Base-by-base conservation (phyloP, 352 stramenopile genomes). In the Phytopythium cucurbitacearum region DNA sequence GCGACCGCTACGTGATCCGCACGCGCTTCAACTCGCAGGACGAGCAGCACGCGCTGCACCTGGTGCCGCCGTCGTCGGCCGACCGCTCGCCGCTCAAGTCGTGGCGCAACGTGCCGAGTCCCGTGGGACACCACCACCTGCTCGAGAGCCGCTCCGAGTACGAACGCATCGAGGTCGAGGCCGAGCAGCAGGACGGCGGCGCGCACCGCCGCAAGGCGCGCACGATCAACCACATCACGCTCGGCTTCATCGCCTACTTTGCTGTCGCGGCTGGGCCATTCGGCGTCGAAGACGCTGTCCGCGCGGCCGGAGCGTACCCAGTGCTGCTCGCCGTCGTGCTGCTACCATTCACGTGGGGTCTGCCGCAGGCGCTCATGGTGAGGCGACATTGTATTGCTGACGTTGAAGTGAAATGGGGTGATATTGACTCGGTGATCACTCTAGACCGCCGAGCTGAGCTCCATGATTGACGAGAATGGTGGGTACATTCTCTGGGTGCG, bases 401-500 rank as follows among this genome's bases (percentile, higher is more conserved):
- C 4, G 6, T 21, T 52, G 38, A 9, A 9, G 9, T 10, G 1
- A n/a, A 35, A 40, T 9, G 36, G 16, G 21, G 35, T 45, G 5
- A 54, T 44, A 8, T 0, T 28, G 4, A 32, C 16, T 5, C 10
- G 38, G 49, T 46, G 12, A 2, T 59, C 33, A 15, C 21, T 51
- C 9, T 16, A 89, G 75, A 91, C 81, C 10, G 84, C 84, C 3
- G 84, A 94, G 44, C 60, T 94, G 38, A 91, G 79, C 42, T 81
- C 84, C 9, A 91, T 94, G 78, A 92, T 91, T 38, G 76, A 89
- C 49, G 76, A 91, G 56, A 94, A 94, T 43, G 84, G 81, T 11
- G 84, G 84, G 11, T 94, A 94, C 63, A 92, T 94, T 44, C 59
- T 90, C 34, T 94, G 84, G 81, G 84, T 94, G n/a, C 80, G 78